A percentile compares a stretch with the other conserved stretches of the same genome.
Conservation (phyloP, 164 flowering plant species). For the Umbilicus rupestris region DNA sequence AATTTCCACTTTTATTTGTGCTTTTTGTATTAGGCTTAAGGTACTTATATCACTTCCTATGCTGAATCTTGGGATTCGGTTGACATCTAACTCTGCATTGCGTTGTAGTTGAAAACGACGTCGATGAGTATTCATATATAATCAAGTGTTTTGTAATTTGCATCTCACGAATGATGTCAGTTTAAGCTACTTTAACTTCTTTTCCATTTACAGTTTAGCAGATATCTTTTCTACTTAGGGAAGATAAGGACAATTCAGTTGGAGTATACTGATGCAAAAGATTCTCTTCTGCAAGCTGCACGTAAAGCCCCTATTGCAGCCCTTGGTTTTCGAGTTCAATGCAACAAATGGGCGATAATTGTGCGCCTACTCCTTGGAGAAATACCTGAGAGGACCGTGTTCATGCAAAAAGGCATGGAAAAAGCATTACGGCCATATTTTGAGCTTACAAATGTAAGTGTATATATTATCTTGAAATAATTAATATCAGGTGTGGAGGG, state of each 20-base stretch:
- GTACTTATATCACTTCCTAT: neutral
- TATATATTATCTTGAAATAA: neutral
- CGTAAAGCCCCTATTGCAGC: slow-evolving; percentile 68
- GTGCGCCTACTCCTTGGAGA: slow-evolving; percentile 85
- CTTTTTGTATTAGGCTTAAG: neutral
- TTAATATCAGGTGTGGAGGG: neutral
- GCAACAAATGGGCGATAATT: slow-evolving; percentile 87
- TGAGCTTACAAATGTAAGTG: slow-evolving; percentile 91
- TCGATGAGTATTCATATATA: neutral
- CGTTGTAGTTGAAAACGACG: neutral
- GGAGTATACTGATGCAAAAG: slow-evolving; percentile 80
- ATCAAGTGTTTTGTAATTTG: neutral
- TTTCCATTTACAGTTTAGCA: slow-evolving; percentile 56
- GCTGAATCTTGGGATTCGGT: neutral
- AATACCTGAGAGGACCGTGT: slow-evolving; percentile 95
- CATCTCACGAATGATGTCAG: neutral
- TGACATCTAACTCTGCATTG: neutral
- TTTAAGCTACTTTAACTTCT: neutral
- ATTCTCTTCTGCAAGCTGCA: slow-evolving; percentile 67
- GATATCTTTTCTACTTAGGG: slow-evolving; percentile 80
- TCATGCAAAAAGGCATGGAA: slow-evolving; percentile 95
- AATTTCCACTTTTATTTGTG: neutral
- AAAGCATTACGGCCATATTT: slow-evolving; percentile 93
- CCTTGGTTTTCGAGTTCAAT: slow-evolving; percentile 64
- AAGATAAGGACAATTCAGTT: slow-evolving; percentile 67